Evolutionary conservation across 164 flowering plant species (phyloP), one percentile per base, ranked within the genome.

Genomic region (Aristolochia contorta): DNA sequence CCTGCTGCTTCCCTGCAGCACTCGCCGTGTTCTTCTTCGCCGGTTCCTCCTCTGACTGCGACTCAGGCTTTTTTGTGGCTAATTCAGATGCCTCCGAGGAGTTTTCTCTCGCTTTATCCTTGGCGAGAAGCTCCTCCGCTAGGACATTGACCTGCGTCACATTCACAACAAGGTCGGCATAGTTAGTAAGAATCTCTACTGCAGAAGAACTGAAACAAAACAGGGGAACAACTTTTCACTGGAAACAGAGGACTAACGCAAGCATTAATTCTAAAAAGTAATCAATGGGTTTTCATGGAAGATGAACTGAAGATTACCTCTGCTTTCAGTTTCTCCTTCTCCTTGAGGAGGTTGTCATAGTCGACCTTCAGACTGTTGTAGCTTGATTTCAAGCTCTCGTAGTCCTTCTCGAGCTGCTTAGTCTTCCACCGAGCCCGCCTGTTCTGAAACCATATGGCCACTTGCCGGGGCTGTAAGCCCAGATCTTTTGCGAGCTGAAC

Each of bases 381-480:
- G 45, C 65, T 72, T 21, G 74, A 58, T 71, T 74, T 74, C 70
- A 80, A 54, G 18, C 56, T 18, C 9, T 72, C 81, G 43, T 75
- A 80, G 23, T 80, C 84, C 59, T 78, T 78, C 65, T 80, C 84
- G 9, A 80, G 67, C 57, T 72, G 75, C 64, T 80, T 80, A 10
- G 79, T 80, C 64, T 78, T 80, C 77, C 73, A 80, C 52, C 84
- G 67, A 12, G 84, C 84, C 22, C 81, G 63, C 12, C 81, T 72
- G 57, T 80, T 80, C 43, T 80, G 84, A 32, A 78, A 80, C 84
- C 84, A 80, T 54, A 80, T 77, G 2, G 83, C 80, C 54, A 89
- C 82, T 61, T 86, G 96, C 16, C 93, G 72, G 24, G 92, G 90
- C 74, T 88, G 88, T 76, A 86, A 60, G n/a, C 84, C 86, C 5